A percentile compares a stretch with the other conserved stretches of the same genome.
phyloP scores from a whole-genome alignment of 169 alveolate genomes.

The Plasmodium cynomolgi region DNA sequence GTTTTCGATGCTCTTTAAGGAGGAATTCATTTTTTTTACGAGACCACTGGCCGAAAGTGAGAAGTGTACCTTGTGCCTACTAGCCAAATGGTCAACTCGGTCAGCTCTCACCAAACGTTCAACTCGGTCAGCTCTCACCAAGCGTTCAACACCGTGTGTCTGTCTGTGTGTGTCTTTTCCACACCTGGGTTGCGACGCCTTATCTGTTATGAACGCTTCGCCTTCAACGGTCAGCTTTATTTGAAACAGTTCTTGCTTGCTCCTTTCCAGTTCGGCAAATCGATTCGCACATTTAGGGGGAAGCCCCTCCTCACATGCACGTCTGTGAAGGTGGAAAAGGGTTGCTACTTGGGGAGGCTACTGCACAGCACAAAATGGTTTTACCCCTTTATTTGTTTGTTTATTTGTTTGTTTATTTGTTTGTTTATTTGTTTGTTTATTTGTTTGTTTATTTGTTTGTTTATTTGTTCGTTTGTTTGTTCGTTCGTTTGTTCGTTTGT shows the following conservation, averaged over 20 bases:
- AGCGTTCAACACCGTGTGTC: not conserved
- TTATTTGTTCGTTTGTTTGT: not conserved
- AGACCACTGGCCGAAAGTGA: not conserved
- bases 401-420: not conserved
- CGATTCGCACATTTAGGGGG: not conserved
- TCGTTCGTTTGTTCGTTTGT: not conserved
- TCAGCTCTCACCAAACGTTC: not conserved
- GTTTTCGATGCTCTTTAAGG: constrained; percentile 8
- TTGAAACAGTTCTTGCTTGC: not conserved
- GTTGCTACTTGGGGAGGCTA: not conserved
- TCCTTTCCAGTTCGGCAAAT: not conserved
- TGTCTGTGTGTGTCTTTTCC: not conserved
- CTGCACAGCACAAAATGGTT: not conserved
- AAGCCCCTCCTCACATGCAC: not conserved
- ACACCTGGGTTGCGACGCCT: not conserved
- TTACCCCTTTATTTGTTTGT: not conserved
- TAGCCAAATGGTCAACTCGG: not conserved
- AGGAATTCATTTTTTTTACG: constrained; percentile 40
- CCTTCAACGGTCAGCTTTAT: not conserved
- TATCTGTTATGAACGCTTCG: not conserved
- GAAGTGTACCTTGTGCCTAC: not conserved
- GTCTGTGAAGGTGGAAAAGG: not conserved
- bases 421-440: not conserved
- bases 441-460: not conserved
- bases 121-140: not conserved